Evolutionary conservation across 2,329 filamentous ascomycete species (phyloP).

Genomic region (Cyphellophora attinorum): DNA sequence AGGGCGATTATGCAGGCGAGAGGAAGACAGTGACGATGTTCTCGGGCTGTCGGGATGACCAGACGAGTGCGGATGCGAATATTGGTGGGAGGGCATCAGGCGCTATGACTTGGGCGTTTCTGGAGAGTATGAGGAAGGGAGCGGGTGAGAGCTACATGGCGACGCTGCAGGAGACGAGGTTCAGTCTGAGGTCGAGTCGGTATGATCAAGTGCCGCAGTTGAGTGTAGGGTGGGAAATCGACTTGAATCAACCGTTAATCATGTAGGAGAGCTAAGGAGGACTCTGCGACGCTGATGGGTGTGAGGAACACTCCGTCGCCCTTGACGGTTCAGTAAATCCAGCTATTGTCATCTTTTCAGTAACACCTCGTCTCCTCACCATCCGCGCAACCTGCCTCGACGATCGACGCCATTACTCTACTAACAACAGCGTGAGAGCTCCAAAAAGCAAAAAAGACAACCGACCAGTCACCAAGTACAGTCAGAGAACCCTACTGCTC

Average conservation of each 20-base stretch:
- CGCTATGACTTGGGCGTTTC: slow-evolving; percentile 18
- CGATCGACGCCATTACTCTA: too few relatives aligned
- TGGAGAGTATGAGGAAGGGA: slow-evolving; percentile 17
- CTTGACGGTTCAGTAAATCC: too few relatives aligned
- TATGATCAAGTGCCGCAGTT: slow-evolving; percentile 24
- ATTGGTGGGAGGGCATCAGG: slow-evolving; percentile 21
- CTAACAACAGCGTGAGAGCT: too few relatives aligned
- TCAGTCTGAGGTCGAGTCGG: slow-evolving; percentile 15
- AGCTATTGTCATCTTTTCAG: too few relatives aligned
- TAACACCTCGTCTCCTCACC: too few relatives aligned
- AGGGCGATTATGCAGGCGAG: slow-evolving; percentile 27
- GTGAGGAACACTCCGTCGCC: too few relatives aligned
- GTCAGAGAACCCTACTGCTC: too few relatives aligned
- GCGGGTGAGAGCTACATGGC: slow-evolving; percentile 17
- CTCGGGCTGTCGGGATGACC: slow-evolving; percentile 40
- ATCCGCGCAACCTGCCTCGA: too few relatives aligned
- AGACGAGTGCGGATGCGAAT: slow-evolving; percentile 40
- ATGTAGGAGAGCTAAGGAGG: slow-evolving; percentile 20
- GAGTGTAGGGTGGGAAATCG: slow-evolving; percentile 19
- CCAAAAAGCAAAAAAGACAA: too few relatives aligned
- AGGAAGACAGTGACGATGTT: slow-evolving; percentile 43
- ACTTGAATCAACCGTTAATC: slow-evolving; percentile 20
- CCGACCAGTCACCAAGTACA: too few relatives aligned
- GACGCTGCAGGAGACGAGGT: slow-evolving; percentile 22
- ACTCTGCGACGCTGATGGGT: too few relatives aligned